Evolutionary conservation across 257 asterid genomes (phyloP), one percentile per base, ranked within the genome.

Genomic region (Henckelia pumila): DNA sequence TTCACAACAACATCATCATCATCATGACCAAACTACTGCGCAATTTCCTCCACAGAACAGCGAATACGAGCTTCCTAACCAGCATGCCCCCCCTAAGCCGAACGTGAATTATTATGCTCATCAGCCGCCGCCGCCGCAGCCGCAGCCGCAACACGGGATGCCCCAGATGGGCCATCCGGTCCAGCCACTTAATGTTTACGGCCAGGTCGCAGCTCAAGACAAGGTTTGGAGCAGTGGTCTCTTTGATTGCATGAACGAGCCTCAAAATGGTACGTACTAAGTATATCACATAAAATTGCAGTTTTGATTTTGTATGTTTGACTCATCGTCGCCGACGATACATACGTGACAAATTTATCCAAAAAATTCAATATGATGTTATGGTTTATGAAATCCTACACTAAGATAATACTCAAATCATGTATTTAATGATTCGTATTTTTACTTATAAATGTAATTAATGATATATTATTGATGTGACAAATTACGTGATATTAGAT

Each of bases 171-270:
- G 20, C 1, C 53, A 44, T 13, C 53, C 53, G 53, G 4, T 14
- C 53, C 4, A 5, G 53, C 53, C 19, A 13, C 5, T 44, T 20
- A 16, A 44, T 14, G 19, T 11, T 11, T 7, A 1, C 8, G 40
- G 40, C 35, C 7, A 30, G 4, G 11, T 40, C n/a, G 16, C 50
- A 13, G 17, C 50, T 13, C 53, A 44, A 44, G 7, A 44, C 5
- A 14, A 44, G 72, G 40, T 55, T n/a, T 84, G 95, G 95, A 63
- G 47, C 63, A 77, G 79, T 61, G 44, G 61, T 7, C 78, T 86
- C 64, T 84, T 86, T 56, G 90, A 53, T 22, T 84, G 90, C 86
- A 78, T 82, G 85, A 56, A 65, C 0, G 78, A 86, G 61, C 90
- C 94, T 22, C 62, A 73, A 64, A 87, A 80, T 44, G 91, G 95